phyloP scores from a whole-genome alignment of 176 grass and related monocot species.

The Oryza longistaminata region DNA sequence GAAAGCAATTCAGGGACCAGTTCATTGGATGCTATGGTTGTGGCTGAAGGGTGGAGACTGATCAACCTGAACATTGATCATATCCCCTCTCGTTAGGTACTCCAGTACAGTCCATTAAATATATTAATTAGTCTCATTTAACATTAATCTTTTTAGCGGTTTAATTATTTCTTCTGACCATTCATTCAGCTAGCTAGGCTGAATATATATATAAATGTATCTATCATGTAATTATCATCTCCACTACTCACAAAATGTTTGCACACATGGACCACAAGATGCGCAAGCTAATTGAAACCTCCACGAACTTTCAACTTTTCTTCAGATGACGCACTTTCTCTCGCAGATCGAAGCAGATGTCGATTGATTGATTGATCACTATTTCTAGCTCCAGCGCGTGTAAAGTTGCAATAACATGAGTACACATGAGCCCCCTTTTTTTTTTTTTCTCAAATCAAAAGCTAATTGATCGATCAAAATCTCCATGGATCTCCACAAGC shows the following conservation, averaged over 20 bases:
- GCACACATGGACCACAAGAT: background rate
- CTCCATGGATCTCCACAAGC: background rate
- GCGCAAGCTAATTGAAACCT: background rate
- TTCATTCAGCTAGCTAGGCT: background rate
- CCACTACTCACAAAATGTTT: conserved; percentile 15
- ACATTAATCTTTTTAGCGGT: background rate
- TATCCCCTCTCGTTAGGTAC: background rate
- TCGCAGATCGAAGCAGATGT: background rate
- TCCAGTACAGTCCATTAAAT: background rate
- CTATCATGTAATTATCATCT: background rate
- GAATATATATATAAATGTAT: background rate
- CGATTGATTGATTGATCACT: background rate
- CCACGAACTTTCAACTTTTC: background rate
- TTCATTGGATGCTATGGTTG: background rate
- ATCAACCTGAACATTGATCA: background rate
- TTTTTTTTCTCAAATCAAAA: background rate
- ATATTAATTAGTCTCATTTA: background rate
- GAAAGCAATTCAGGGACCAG: background rate
- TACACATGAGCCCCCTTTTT: background rate
- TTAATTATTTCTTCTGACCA: background rate
- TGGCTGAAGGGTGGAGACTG: background rate
- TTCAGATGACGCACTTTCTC: background rate
- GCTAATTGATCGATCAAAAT: background rate
- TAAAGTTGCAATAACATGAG: background rate
- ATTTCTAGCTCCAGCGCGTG: background rate